phyloP scores from a whole-genome alignment of 768 basidiomycete genomes.

The Tulasnella sp. region DNA sequence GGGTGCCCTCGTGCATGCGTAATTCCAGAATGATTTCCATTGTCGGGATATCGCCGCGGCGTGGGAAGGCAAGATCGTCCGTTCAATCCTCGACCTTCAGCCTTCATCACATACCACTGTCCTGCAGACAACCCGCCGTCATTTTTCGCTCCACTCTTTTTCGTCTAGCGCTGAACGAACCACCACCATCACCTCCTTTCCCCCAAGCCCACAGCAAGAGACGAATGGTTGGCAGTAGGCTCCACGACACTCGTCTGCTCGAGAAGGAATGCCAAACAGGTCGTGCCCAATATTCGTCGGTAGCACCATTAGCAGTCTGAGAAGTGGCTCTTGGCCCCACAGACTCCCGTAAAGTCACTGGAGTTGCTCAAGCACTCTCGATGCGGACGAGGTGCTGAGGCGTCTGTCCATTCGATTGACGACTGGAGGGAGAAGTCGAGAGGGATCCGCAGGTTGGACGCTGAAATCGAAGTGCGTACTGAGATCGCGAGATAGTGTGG shows the following conservation, averaged over 20 bases:
- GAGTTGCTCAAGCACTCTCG: conserved; percentile 61
- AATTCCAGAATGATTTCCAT: no score
- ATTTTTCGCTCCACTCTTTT: neutral
- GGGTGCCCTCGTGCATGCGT: no score
- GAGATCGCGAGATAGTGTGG: conserved; percentile 82
- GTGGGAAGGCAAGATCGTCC: no score
- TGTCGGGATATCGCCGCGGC: no score
- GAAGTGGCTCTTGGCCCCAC: conserved; percentile 65
- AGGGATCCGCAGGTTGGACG: conserved; percentile 66
- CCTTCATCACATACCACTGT: no score
- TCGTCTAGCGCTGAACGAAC: neutral
- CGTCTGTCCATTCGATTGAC: conserved; percentile 64
- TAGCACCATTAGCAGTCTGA: conserved; percentile 74
- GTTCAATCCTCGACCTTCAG: no score
- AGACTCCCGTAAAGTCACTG: conserved; percentile 55
- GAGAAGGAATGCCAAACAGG: conserved; percentile 68
- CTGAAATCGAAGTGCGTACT: conserved; percentile 69
- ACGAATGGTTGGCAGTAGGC: conserved; percentile 66
- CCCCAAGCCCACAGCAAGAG: neutral
- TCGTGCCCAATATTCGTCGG: conserved; percentile 55
- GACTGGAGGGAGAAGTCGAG: conserved; percentile 66
- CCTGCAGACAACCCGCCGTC: no score
- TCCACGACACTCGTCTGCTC: conserved; percentile 72
- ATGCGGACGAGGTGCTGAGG: conserved; percentile 69
- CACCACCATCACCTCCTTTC: neutral